A percentile compares a stretch with the other conserved stretches of the same genome.
phyloP scores from a whole-genome alignment of 495 filamentous ascomycete species.

The Daldinia grandis region DNA sequence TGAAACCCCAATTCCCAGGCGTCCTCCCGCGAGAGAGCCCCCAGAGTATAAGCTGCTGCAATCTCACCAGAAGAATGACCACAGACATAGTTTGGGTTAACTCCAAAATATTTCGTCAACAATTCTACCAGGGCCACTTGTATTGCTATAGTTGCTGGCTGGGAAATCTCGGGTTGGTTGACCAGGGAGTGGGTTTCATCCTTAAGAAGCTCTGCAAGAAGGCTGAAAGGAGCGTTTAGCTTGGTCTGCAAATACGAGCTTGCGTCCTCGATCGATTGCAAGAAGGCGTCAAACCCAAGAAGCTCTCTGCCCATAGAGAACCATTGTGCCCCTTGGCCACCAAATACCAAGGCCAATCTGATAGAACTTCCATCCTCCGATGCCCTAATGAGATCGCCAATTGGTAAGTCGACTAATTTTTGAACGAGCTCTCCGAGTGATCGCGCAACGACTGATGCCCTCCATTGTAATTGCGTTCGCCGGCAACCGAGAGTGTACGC shows the following conservation, averaged over 20 bases:
- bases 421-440: constrained; percentile 24
- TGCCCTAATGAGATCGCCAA: constrained; percentile 10
- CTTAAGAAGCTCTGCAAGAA: constrained; percentile 20
- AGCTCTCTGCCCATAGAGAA: constrained; percentile 57
- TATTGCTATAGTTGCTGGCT: constrained; percentile 53
- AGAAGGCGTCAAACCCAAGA: constrained; percentile 36
- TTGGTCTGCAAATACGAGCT: constrained; percentile 19
- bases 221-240: constrained; percentile 4
- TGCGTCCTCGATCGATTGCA: constrained; percentile 36
- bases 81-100: constrained; percentile 60
- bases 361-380: constrained; percentile 10
- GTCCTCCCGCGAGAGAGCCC: constrained; percentile 47
- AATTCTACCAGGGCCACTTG: constrained; percentile 60
- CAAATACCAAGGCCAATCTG: constrained; percentile 35
- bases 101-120: constrained; percentile 51
- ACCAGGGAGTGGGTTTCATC: constrained; percentile 31
- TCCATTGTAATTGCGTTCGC: constrained; percentile 40
- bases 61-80: constrained; percentile 75
- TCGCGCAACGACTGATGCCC: constrained; percentile 31
- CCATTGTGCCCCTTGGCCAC: constrained; percentile 51
- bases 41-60: constrained; percentile 37
- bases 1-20: constrained; percentile 56
- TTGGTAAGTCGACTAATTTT: constrained; percentile 1
- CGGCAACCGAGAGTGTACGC: constrained; percentile 42
- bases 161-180: constrained; percentile 39